Evolutionary conservation across 495 filamentous ascomycete species (phyloP).

Genomic region (Pyronema domesticum): DNA sequence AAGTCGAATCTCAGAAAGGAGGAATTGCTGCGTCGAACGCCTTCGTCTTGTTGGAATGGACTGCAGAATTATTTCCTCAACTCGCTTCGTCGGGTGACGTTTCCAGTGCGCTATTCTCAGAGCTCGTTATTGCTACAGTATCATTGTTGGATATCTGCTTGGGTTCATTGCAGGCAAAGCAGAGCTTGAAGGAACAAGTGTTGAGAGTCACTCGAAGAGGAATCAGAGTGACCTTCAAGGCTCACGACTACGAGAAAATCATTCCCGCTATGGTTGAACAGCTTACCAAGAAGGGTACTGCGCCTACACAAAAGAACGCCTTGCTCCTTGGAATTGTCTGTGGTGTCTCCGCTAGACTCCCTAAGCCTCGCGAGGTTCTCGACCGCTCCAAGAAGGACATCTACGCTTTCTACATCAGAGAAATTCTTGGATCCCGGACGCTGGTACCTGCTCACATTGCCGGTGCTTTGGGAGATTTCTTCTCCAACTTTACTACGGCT

Average conservation of each 20-base stretch:
- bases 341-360: slow-evolving; percentile 60
- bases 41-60: slow-evolving; percentile 86
- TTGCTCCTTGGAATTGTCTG: slow-evolving; percentile 64
- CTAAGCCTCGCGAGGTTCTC: slow-evolving; percentile 38
- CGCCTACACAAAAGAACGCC: slow-evolving; percentile 49
- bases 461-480: slow-evolving; percentile 64
- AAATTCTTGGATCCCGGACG: slow-evolving; percentile 64
- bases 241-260: slow-evolving; percentile 37
- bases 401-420: slow-evolving; percentile 63
- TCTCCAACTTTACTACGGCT: slow-evolving; percentile 49
- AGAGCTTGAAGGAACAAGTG: slow-evolving; percentile 27
- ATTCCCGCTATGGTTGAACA: slow-evolving; percentile 45
- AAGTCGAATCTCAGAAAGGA: slow-evolving; percentile 50
- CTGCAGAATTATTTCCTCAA: slow-evolving; percentile 8
- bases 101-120: slow-evolving; percentile 7
- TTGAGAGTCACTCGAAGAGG: slow-evolving; percentile 55
- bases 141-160: slow-evolving; percentile 53
- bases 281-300: slow-evolving; percentile 46
- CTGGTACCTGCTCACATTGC: slow-evolving; percentile 54
- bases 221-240: slow-evolving; percentile 48
- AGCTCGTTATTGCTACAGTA: slow-evolving; percentile 12
- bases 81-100: not conserved
- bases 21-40: slow-evolving; percentile 61
- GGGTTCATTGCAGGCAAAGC: slow-evolving; percentile 28
- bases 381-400: slow-evolving; percentile 48